Conservation (phyloP, 2,329 filamentous ascomycete species). For the Arthroderma sp. region DNA sequence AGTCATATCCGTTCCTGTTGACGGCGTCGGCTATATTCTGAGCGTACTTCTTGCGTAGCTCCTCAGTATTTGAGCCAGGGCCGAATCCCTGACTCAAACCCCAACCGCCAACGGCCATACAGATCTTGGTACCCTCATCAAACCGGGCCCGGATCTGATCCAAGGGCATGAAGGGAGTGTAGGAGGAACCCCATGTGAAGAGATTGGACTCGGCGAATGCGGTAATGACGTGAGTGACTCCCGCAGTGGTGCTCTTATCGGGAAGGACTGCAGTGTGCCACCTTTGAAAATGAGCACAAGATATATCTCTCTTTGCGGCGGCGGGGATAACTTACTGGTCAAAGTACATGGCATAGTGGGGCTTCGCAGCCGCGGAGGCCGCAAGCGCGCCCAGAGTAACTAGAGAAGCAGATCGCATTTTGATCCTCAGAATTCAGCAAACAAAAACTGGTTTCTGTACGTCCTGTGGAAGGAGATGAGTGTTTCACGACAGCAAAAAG, state of each 20-base stretch:
- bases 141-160: constrained; percentile 1
- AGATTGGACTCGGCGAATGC: background rate
- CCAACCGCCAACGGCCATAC: constrained; percentile 57
- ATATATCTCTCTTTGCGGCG: background rate
- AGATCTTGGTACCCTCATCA: background rate
- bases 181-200: background rate
- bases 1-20: constrained; percentile 50
- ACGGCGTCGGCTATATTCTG: constrained; percentile 53
- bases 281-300: background rate
- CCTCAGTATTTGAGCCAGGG: constrained; percentile 38
- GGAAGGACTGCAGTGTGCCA: background rate
- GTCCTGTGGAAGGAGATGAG: background rate
- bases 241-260: background rate
- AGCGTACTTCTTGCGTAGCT: constrained; percentile 46
- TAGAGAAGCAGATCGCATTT: background rate
- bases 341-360: constrained; percentile 1
- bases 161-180: constrained; percentile 1
- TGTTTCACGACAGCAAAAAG: background rate
- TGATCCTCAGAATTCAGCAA: background rate
- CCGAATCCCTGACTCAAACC: constrained; percentile 50
- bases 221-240: background rate
- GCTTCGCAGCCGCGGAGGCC: background rate
- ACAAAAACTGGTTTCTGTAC: background rate
- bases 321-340: background rate
- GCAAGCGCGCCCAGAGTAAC: background rate